These are phyloP conservation scores for Cytospora piceicola DNA, from an alignment of 2,329 filamentous ascomycete genomes.

Conservation along the genomic window DNA sequence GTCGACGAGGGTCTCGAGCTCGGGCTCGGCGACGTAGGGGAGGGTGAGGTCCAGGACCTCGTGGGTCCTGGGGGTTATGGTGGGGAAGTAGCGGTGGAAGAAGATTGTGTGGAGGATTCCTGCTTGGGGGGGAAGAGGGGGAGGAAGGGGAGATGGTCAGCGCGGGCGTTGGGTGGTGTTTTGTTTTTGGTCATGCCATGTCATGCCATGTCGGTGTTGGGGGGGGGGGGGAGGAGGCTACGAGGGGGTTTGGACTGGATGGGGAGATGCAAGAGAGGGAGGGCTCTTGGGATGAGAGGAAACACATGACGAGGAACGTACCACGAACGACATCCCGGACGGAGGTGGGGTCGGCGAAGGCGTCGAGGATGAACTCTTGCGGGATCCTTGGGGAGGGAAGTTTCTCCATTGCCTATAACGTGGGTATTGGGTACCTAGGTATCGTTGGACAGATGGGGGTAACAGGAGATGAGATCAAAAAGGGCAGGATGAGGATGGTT, in stretches of 20 bases:
- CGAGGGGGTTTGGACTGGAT: not conserved
- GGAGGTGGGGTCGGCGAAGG: conserved; percentile 87
- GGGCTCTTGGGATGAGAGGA: too few species aligned
- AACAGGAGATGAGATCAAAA: not conserved
- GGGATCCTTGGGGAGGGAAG: conserved; percentile 54
- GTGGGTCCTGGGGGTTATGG: conserved; percentile 78
- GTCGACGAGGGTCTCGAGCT: conserved; percentile 92
- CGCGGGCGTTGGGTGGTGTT: too few species aligned
- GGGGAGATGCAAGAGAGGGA: not conserved
- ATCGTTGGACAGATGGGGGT: not conserved
- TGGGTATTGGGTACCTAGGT: too few species aligned
- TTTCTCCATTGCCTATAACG: conserved; percentile 18
- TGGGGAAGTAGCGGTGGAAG: conserved; percentile 97
- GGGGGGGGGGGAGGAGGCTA: not conserved
- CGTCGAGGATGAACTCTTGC: conserved; percentile 90
- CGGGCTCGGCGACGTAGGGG: conserved; percentile 85
- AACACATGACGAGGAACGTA: conserved; percentile 46
- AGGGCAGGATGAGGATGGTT: too few species aligned
- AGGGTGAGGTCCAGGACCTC: conserved; percentile 91
- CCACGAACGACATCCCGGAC: conserved; percentile 94
- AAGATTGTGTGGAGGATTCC: conserved; percentile 96
- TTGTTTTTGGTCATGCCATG: too few species aligned
- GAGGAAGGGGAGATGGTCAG: conserved; percentile 17
- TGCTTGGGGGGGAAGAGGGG: conserved; percentile 42
- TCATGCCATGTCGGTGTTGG: not conserved